Conservation (phyloP, 2,329 filamentous ascomycete species). For the Aspergillus puulaauensis region DNA sequence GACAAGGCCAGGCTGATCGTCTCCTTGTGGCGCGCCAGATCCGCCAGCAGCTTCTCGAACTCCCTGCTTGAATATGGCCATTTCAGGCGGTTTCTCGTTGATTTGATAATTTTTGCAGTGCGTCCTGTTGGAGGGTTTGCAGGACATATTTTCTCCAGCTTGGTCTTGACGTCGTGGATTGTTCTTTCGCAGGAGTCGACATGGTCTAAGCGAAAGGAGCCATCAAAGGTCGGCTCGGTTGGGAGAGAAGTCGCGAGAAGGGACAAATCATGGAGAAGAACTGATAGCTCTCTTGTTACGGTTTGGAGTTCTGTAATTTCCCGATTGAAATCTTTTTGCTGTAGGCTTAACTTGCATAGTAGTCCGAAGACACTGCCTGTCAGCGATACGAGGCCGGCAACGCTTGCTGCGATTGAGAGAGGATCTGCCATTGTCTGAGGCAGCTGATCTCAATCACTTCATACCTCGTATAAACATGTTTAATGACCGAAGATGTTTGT, state of each 20-base stretch:
- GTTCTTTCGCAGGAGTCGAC: not conserved
- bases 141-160: not conserved
- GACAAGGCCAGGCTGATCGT: not conserved
- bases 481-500: too few species aligned
- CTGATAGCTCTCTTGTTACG: not conserved
- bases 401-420: not conserved
- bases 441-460: too few species aligned
- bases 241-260: not conserved
- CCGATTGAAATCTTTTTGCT: not conserved
- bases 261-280: not conserved
- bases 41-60: not conserved
- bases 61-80: not conserved
- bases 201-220: not conserved
- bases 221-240: not conserved
- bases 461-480: too few species aligned
- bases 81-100: not conserved
- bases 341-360: not conserved
- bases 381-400: not conserved
- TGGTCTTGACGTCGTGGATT: not conserved
- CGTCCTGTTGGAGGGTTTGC: too few species aligned
- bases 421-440: not conserved
- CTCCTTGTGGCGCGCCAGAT: not conserved
- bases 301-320: not conserved
- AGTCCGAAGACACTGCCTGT: not conserved
- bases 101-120: not conserved